Evolutionary conservation across 176 grass and related monocot genomes (phyloP), one percentile per base, ranked within the genome.

Genomic region (Musa acuminata): DNA sequence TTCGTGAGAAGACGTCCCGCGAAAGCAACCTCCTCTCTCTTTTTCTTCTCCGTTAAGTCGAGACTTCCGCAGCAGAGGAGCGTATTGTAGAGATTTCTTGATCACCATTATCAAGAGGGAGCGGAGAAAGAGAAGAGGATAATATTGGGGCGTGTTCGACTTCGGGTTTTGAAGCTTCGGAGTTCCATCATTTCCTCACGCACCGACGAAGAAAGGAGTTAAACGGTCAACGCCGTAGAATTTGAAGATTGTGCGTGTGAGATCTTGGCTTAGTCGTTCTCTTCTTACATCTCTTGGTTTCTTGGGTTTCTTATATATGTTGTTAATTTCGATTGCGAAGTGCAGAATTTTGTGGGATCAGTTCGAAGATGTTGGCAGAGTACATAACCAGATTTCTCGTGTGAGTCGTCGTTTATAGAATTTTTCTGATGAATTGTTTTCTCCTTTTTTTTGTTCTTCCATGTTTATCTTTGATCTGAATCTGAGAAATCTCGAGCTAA

Each of bases 321-420:
- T 43, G 17, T n/a, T 20, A 6, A 48, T 69, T 49, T 49, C 13
- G 8, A 11, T 70, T 21, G 13, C 48, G 51, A 48, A 20, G 17
- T 7, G 67, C 6, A 50, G 67, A 25, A n/a, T 7, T 51, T 2
- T 69, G 3, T 16, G 66, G 27, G 66, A 49, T 49, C 49, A 1
- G 8, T 48, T n/a, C 10, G 13, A 72, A 63, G 78, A 92, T 96
- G 93, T 64, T 83, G 23, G 77, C 60, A 8, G 89, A 96, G 66
- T 80, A 90, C 3, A 79, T 96, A 51, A 92, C 89, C 52, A 96
- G 88, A 54, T n/a, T 87, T 50, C 93, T 96, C 69, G 88, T 86
- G 93, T 96, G 62, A 52, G 84, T 82, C 69, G 43, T 70, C 24
- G 26, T 77, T 65, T 23, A 21, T 17, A 21, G 9, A 63, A 8